These are phyloP conservation scores for Phytophthora idaei DNA, from an alignment of 352 stramenopile genomes.

Conservation along the genomic window DNA sequence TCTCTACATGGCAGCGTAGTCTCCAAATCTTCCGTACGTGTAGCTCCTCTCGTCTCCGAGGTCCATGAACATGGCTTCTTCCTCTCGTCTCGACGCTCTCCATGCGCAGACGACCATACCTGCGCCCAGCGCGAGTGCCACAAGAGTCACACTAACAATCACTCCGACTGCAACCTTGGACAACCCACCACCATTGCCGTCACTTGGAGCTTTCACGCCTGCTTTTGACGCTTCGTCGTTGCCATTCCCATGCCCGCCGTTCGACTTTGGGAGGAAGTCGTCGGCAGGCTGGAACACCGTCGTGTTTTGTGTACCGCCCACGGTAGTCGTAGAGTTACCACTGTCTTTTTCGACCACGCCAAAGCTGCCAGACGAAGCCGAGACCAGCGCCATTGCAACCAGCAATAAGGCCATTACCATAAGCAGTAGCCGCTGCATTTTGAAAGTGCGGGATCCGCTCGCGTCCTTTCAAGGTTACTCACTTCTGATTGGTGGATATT, in stretches of 20 bases:
- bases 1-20: slow-evolving; percentile 57
- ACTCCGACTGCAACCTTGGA: slow-evolving; percentile 26
- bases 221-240: slow-evolving; percentile 1
- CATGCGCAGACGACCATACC: slow-evolving; percentile 35
- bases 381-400: slow-evolving; percentile 4
- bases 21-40: slow-evolving; percentile 31
- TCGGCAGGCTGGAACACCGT: slow-evolving; percentile 22
- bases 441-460: slow-evolving; percentile 6
- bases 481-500: no score
- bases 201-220: slow-evolving; percentile 14
- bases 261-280: slow-evolving; percentile 15
- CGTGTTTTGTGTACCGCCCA: slow-evolving; percentile 18
- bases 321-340: neutral
- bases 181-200: slow-evolving; percentile 15
- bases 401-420: slow-evolving; percentile 6
- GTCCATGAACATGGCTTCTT: slow-evolving; percentile 50
- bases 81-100: slow-evolving; percentile 33
- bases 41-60: slow-evolving; percentile 46
- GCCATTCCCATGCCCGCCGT: neutral
- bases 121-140: slow-evolving; percentile 24
- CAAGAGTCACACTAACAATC: slow-evolving; percentile 35
- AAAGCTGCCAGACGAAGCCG: slow-evolving; percentile 8
- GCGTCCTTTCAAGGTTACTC: slow-evolving; percentile 1
- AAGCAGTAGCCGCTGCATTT: slow-evolving; percentile 14
- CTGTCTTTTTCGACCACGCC: neutral